Evolutionary conservation across 129 eudicot species (phyloP), one percentile per base, ranked within the genome.

Genomic region (Pulicaria dysenterica): DNA sequence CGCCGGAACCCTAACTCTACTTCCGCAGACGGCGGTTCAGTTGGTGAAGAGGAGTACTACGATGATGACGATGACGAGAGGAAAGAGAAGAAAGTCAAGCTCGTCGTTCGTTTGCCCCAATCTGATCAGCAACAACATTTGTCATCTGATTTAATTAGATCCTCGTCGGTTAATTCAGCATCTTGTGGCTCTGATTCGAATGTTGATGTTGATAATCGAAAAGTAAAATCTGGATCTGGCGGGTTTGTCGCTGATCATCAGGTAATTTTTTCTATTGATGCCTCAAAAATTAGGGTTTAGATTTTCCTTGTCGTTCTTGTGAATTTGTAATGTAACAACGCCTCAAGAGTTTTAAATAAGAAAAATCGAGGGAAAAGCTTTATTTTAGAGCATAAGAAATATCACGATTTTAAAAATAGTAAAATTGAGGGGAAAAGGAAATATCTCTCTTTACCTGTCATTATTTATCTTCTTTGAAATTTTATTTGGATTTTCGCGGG

Each of bases 21-120:
- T 17, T 73, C 85, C 69, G 74, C 79, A 5, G 59, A 70, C 62
- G 54, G 84, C 43, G 88, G 70, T 31, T 76, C 65, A 48, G 74
- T 64, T 15, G 55, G 69, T 43, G 59, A 84, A 55, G 87, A 83
- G 14, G 79, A 74, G 53, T 74, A 74, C 72, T 64, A 74, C 72
- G 92, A 88, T 73, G 97, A 91, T 59, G 97, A 92, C 48, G 97
- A 92, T 13, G 97, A 92, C 48, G 97, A 92, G 71, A n/a, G 90
- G 41, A 72, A 74, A 61, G 72, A 87, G 85, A 89, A 92, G 71
- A 87, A 89, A 75, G 91, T 89, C 69, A 92, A 92, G 80, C 94
- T 83, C 42, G 91, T 88, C 36, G 93, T 76, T 13, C 83, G 85
- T 9, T 64, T 92, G 80, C 91, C 96, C 13, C 84, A 73, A 64